A percentile compares a stretch with the other conserved stretches of the same genome.
Evolutionary conservation across 2,329 filamentous ascomycete species (phyloP).

Genomic region (Aspergillus fijiensis): DNA sequence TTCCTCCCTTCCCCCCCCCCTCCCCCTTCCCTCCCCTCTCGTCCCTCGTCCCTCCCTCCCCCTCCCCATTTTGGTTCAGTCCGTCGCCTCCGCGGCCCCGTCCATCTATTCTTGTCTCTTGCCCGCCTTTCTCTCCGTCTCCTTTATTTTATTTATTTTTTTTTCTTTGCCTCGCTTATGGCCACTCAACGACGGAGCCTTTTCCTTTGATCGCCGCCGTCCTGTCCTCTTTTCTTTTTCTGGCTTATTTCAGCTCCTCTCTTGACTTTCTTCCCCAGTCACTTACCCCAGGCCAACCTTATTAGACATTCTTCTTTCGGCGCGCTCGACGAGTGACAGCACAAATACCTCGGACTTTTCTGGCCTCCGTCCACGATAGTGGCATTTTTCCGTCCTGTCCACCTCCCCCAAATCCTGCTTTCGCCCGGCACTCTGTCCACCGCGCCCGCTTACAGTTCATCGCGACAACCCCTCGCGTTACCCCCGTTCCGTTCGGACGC

Average conservation of each 20-base stretch:
- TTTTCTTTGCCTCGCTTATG: slow-evolving; percentile 23
- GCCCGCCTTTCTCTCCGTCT: slow-evolving; percentile 4
- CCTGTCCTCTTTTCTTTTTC: slow-evolving; percentile 2
- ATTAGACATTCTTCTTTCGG: slow-evolving; percentile 19
- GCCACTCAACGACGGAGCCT: slow-evolving; percentile 19
- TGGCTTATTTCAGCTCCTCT: background rate
- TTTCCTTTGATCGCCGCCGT: slow-evolving; percentile 6
- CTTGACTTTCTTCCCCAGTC: slow-evolving; percentile 3
- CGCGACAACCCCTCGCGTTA: slow-evolving; percentile 14
- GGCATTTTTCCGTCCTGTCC: slow-evolving; percentile 18
- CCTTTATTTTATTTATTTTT: slow-evolving; percentile 2
- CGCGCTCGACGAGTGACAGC: slow-evolving; percentile 17
- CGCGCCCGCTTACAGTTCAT: slow-evolving; percentile 9
- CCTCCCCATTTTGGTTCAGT: slow-evolving; percentile 11
- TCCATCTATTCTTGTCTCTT: slow-evolving; percentile 10
- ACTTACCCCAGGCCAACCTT: slow-evolving; percentile 16
- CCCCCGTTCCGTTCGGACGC: background rate
- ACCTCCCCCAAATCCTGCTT: slow-evolving; percentile 22
- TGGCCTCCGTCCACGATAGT: slow-evolving; percentile 22
- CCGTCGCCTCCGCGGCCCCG: slow-evolving; percentile 18
- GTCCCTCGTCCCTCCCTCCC: slow-evolving; percentile 2
- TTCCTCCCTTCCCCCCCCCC: background rate
- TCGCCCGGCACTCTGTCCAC: slow-evolving; percentile 8
- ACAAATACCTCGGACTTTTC: slow-evolving; percentile 17
- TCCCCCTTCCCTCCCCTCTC: slow-evolving; percentile 5